phyloP scores from a whole-genome alignment of 139 green algal genomes.

The Closterium sp. region DNA sequence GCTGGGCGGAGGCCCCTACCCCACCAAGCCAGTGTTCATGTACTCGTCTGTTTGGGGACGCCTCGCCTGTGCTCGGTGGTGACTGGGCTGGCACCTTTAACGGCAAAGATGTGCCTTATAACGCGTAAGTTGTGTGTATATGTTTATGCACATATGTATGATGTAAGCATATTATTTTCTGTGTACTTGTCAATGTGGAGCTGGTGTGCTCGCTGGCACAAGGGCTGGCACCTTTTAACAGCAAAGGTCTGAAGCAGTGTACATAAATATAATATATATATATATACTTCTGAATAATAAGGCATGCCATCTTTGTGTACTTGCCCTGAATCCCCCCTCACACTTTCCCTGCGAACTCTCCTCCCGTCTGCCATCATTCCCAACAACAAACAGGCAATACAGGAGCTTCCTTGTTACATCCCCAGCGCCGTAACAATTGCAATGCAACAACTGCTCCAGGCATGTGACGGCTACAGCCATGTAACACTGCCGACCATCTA shows the following conservation, averaged over 20 bases:
- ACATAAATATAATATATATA: too few relatives aligned
- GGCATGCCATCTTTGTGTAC: too few relatives aligned
- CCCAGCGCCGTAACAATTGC: background rate
- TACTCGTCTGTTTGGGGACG: slow-evolving; percentile 9
- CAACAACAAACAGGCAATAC: background rate
- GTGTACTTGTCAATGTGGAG: too few relatives aligned
- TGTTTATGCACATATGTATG: too few relatives aligned
- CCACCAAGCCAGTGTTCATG: background rate
- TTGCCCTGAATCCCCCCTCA: too few relatives aligned
- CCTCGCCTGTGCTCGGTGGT: background rate
- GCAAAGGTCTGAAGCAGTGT: too few relatives aligned
- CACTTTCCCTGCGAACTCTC: too few relatives aligned
- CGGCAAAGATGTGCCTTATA: background rate
- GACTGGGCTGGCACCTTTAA: background rate
- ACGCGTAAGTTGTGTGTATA: background rate
- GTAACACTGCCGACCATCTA: background rate
- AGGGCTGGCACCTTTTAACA: too few relatives aligned
- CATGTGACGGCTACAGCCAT: background rate
- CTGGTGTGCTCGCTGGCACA: too few relatives aligned
- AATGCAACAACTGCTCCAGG: background rate
- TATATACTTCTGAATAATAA: too few relatives aligned
- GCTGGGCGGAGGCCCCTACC: background rate
- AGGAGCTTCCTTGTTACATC: background rate
- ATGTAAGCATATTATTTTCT: too few relatives aligned
- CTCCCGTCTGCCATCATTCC: background rate